These are phyloP conservation scores for Trichoderma atroviride DNA, from an alignment of 2,329 filamentous ascomycete species.

Conservation along the genomic window DNA sequence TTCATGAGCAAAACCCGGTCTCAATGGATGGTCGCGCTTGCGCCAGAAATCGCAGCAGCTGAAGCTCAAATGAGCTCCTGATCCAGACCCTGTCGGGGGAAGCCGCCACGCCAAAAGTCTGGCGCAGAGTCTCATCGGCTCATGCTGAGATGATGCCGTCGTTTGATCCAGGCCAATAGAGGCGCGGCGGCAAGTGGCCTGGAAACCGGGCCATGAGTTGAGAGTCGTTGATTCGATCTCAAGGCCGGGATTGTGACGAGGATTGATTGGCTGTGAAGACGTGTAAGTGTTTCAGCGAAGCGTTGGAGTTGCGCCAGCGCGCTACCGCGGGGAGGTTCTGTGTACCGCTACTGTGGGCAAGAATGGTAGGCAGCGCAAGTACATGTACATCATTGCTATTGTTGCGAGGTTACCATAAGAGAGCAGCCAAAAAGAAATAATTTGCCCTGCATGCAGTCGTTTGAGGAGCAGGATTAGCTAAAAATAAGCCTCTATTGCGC, in stretches of 20 bases:
- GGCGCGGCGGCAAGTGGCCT: conserved; percentile 14
- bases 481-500: not conserved
- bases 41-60: conserved; percentile 1
- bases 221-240: conserved; percentile 12
- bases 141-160: not conserved
- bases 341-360: no score
- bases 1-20: conserved; percentile 19
- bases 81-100: not conserved
- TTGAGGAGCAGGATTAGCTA: not conserved
- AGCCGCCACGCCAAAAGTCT: not conserved
- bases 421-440: not conserved
- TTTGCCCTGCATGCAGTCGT: no score
- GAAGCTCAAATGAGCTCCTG: conserved; percentile 17
- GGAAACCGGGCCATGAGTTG: conserved; percentile 5
- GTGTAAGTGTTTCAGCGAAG: conserved; percentile 25
- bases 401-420: not conserved
- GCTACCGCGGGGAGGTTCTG: not conserved
- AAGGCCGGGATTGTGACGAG: conserved; percentile 10
- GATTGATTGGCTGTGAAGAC: conserved; percentile 25
- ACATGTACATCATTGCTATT: not conserved
- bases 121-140: conserved; percentile 1
- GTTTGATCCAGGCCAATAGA: conserved; percentile 15
- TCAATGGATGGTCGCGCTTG: conserved; percentile 16
- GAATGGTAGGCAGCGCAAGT: not conserved
- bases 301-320: not conserved